Evolutionary conservation across 2,329 filamentous ascomycete genomes (phyloP), one percentile per base, ranked within the genome.

Genomic region (Xylaria sp.): DNA sequence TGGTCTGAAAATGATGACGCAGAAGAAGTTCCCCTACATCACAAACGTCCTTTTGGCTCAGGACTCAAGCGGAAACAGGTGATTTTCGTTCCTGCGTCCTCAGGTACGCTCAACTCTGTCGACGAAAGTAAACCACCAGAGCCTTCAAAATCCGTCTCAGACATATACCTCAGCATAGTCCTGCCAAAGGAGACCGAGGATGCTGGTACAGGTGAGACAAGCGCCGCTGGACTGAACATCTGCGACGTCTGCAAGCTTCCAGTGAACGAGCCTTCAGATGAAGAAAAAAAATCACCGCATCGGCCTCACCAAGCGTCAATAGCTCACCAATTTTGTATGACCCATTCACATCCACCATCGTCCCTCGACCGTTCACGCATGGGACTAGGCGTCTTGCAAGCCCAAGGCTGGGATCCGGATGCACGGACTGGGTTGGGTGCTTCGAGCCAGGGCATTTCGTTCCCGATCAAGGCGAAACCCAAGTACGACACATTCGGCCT

Each of bases 401-500:
- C 87, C 0, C 86, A 91, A 67, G 92, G 92, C 33, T 94, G 91
- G 89, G 90, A 94, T 74, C 91, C 92, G 0, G 92, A 94, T 79
- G 84, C 88, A 33, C 84, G 93, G 2, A 80, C 82, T 18, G 94
- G 94, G 0, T 84, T 98, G 0, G 94, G 94, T 0, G 86, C 86
- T 10, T 81, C 83, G 1, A 90, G 92, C 0, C 88, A 92, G 72
- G 94, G 94, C 2, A 90, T 93, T 69, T 85, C 91, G 49, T 90
- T 90, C 72, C 94, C 94, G 0, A 84, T 98, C 71, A 94, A 94
- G 77, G 83, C 88, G 0, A 86, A 85, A 67, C 83, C 86, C 64
- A 97, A 97, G 80, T 86, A 90, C 52, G 89, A 95, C 77, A 94
- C 87, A 3, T 82, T 92, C 8, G 95, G 94, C 0, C 80, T 97